Evolutionary conservation across 1,139 yeast genomes (phyloP).

Genomic region (Geotrichum klebahnii): DNA sequence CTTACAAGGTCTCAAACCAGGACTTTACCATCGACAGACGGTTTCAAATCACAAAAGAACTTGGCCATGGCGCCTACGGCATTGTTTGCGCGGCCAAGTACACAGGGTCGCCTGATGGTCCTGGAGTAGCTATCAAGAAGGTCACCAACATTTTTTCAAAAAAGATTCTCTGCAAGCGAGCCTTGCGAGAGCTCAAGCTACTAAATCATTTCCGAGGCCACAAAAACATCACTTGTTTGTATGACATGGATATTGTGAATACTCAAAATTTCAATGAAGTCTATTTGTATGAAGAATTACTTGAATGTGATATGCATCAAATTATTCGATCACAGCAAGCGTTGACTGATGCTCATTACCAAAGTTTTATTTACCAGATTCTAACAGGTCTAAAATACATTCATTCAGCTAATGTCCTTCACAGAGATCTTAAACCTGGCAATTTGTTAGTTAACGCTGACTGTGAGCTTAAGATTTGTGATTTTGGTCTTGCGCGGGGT

Average conservation of each 20-base stretch:
- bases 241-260: constrained; percentile 87
- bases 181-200: constrained; percentile 80
- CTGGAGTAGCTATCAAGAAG: constrained; percentile 69
- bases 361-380: constrained; percentile 85
- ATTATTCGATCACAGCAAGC: constrained; percentile 92
- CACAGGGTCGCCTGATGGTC: constrained; percentile 55
- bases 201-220: constrained; percentile 85
- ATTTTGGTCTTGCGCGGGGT: constrained; percentile 96
- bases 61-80: constrained; percentile 98
- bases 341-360: constrained; percentile 90
- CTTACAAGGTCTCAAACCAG: constrained; percentile 23
- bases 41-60: constrained; percentile 29
- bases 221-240: constrained; percentile 68
- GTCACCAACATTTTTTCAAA: constrained; percentile 88
- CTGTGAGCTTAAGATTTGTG: constrained; percentile 93
- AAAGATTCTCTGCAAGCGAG: constrained; percentile 82
- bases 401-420: constrained; percentile 93
- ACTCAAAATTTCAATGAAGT: constrained; percentile 85
- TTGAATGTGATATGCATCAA: constrained; percentile 98
- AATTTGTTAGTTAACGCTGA: constrained; percentile 90
- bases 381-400: constrained; percentile 90
- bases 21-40: constrained; percentile 23
- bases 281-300: constrained; percentile 85
- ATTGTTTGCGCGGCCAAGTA: constrained; percentile 91
- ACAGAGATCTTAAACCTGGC: constrained; percentile 92